These are phyloP conservation scores for Clitoria ternatea DNA, from an alignment of 306 rosid species.

Conservation along the genomic window DNA sequence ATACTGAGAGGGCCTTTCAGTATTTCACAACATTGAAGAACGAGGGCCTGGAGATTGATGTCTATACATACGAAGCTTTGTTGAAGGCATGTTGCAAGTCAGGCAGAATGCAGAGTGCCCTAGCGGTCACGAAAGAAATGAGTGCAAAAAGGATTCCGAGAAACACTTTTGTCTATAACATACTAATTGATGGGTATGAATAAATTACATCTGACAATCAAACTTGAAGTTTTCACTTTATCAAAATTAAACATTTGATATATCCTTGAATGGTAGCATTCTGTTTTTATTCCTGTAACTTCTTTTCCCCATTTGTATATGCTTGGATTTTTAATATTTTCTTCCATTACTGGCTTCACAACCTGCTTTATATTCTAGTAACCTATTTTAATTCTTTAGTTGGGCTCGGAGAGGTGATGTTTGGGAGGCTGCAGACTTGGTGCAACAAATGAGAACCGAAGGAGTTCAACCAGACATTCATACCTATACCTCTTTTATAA, in stretches of 20 bases:
- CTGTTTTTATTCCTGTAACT: neutral
- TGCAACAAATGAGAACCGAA: conserved; percentile 89
- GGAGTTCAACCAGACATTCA: conserved; percentile 86
- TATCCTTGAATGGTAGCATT: neutral
- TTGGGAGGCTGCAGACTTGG: conserved; percentile 99
- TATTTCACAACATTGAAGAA: conserved; percentile 70
- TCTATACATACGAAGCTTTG: conserved; percentile 84
- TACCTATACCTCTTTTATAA: conserved; percentile 88
- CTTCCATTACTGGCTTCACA: neutral
- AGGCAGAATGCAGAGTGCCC: conserved; percentile 97
- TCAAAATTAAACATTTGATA: neutral
- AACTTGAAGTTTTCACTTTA: neutral
- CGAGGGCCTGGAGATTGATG: conserved; percentile 83
- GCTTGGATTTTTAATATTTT: neutral
- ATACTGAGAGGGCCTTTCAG: conserved; percentile 84
- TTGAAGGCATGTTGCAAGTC: conserved; percentile 98
- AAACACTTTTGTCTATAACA: conserved; percentile 89
- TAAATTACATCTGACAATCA: conserved; percentile 9
- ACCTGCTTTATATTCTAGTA: conserved; percentile 6
- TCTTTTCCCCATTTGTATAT: neutral
- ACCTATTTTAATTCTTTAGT: conserved; percentile 37
- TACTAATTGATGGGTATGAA: conserved; percentile 88
- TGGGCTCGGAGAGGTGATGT: conserved; percentile 98
- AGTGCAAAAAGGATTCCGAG: conserved; percentile 71
- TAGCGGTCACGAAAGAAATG: conserved; percentile 94